Base-by-base conservation (phyloP, 2,329 filamentous ascomycete species). In the Aspergillus sp. region DNA sequence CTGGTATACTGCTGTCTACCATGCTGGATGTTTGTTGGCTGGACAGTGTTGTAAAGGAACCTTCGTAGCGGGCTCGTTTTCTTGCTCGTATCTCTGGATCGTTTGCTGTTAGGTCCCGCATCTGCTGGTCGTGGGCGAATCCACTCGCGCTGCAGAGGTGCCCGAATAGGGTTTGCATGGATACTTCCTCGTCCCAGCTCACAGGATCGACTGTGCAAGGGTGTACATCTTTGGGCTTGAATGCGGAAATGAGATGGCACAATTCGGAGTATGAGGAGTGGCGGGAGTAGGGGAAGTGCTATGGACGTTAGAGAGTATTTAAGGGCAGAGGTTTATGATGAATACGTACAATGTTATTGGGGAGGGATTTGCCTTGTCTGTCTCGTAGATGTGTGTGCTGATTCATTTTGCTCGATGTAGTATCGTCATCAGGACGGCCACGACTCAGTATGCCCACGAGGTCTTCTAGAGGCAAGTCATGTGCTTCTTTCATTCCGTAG, bases 231-330 rank as follows among this genome's bases (percentile, higher is more conserved):
- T 78, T 85, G 0, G 92, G 92, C 28, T 79, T 84, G 67, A 97
- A 90, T 0, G 82, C 80, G 3, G 80, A 72, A 1, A 97, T 81
- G 0, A 97, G 78, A 56, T 87, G 77, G 64, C 91, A 89, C 2
- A 96, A 83, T 72, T 97, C 94, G 0, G 81, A 79, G 62, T 95
- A 94, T 0, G 91, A 96, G 0, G 94, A 96, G 74, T 98, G 94
- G 1, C 94, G 85, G 0, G 94, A 94, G 70, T 93, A 97, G 0
- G 93, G 91, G 66, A 97, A 97, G 19, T 79, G 81, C 79, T 78
- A 48, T 36, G 13, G n/a, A 4, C 10, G 41, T 68, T 50, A 70
- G 65, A 41, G 38, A 39, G 36, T 43, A 10, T 15, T 7, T 30
- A 8, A 5, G 6, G 21, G n/a, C 5, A 13, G 39, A 39, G 4